phyloP scores from a whole-genome alignment of 2,329 filamentous ascomycete species.

The Botrytis fabae region DNA sequence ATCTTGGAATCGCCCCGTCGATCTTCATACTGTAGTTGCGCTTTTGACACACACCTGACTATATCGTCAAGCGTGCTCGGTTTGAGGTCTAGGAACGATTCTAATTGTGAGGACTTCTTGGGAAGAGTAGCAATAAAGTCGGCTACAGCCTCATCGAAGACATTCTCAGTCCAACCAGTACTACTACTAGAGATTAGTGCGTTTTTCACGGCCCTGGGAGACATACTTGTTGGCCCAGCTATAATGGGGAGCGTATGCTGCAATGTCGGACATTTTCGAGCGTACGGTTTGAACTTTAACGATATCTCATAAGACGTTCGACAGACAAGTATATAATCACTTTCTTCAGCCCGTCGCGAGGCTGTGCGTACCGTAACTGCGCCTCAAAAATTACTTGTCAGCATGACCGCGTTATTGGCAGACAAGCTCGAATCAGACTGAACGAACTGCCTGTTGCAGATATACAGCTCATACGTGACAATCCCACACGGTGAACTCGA shows the following conservation, averaged over 20 bases:
- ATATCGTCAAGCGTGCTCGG: background rate
- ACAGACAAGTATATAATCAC: background rate
- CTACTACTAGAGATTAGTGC: background rate
- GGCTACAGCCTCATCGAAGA: background rate
- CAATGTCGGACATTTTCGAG: background rate
- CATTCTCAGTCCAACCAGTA: background rate
- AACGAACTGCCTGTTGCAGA: fast-evolving
- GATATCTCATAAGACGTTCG: background rate
- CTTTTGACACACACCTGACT: background rate
- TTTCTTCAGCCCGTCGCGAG: background rate
- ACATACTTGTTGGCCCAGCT: background rate
- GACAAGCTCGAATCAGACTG: background rate
- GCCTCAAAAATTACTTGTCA: background rate
- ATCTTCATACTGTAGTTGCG: background rate
- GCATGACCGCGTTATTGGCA: background rate
- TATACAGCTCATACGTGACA: too few relatives aligned
- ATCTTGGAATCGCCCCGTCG: background rate
- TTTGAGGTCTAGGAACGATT: background rate
- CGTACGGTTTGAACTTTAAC: background rate
- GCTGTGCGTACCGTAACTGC: background rate
- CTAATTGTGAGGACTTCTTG: background rate
- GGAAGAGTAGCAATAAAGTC: background rate
- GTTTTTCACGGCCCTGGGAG: background rate
- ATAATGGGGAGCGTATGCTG: background rate
- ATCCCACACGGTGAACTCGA: background rate